Base-by-base conservation (phyloP, 2,329 filamentous ascomycete genomes). In the Dactylonectria estremocensis region DNA sequence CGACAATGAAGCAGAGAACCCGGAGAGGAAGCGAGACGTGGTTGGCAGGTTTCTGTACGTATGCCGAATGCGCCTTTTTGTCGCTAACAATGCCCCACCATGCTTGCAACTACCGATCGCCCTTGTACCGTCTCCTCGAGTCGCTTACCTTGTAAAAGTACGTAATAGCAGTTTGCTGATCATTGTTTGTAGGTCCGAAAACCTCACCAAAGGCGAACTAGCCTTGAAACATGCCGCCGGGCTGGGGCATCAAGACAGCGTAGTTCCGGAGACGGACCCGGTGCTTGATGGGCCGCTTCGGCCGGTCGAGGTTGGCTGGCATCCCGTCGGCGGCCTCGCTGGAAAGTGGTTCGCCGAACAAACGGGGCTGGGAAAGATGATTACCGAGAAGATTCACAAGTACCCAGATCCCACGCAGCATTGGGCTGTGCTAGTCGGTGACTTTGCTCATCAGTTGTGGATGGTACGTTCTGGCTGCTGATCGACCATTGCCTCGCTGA, bases 321-420 rank as follows among this genome's bases (percentile, higher is more conserved):
- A 89, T 75, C 87, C 88, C 1, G 87, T 90, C 7, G 86, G 83
- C 16, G 87, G 87, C 0, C 78, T 86, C 18, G 86, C 85, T 0
- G 87, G 87, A 46, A 88, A 88, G 71, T 89, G 87, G 87, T 86
- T 89, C 57, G 87, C 87, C 14, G 87, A 89, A 61, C 80, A 86
- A 72, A 88, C 87, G 0, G 84, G 85, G 0, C 74, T 89, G 22
- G 88, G 88, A 3, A 86, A 85, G 77, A 79, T 87, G 80, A 89
- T 90, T 66, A 88, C 86, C 0, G 84, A 87, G 52, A 85, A 83
- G 69, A 84, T 87, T 61, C 83, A 87, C 71, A 82, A 80, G 64
- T 89, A 87, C 68, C 88, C 88, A 0, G 88, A 90, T 72, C 88
- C 88, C 3, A 89, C 87, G 4, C 88, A 90, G 77, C 88, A 90